These are phyloP conservation scores for Ogataea ramenticola DNA, from an alignment of 805 yeast species.

Conservation along the genomic window DNA sequence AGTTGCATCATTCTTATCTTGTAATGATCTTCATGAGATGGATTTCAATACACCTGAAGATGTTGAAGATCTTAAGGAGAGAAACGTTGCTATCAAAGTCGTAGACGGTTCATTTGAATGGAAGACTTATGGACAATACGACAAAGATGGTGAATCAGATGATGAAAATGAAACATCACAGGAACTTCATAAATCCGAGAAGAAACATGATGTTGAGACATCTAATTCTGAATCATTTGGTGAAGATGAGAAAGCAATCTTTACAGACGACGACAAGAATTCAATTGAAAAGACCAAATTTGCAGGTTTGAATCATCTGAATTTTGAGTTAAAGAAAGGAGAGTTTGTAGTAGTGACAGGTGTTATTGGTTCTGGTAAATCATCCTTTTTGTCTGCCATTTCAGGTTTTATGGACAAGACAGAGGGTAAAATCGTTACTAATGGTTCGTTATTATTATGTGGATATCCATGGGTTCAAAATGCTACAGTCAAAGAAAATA, in stretches of 20 bases:
- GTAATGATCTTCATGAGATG: constrained; percentile 30
- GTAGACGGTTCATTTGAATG: constrained; percentile 59
- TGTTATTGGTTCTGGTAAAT: constrained; percentile 73
- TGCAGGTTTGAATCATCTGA: constrained; percentile 43
- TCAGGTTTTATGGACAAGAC: constrained; percentile 61
- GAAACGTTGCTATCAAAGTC: constrained; percentile 40
- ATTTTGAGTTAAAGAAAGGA: constrained; percentile 45
- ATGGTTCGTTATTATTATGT: constrained; percentile 47
- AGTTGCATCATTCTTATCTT: constrained; percentile 43
- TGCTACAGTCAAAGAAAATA: constrained; percentile 69
- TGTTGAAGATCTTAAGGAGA: constrained; percentile 14
- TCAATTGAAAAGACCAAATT: constrained; percentile 20
- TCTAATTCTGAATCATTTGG: constrained; percentile 8
- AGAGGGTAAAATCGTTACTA: constrained; percentile 42
- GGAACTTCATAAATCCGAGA: neutral
- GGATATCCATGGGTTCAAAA: constrained; percentile 73
- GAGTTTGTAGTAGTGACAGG: constrained; percentile 71
- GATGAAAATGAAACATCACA: constrained; percentile 1
- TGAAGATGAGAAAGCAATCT: constrained; percentile 3
- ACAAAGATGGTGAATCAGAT: constrained; percentile 11
- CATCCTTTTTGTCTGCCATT: constrained; percentile 63
- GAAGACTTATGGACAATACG: constrained; percentile 41
- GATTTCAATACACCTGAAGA: constrained; percentile 21
- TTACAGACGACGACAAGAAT: constrained; percentile 1
- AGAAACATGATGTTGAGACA: neutral